A percentile compares a stretch with the other conserved stretches of the same genome.
Evolutionary conservation across 768 basidiomycete species (phyloP).

Genomic region (Leccinum imitatum): DNA sequence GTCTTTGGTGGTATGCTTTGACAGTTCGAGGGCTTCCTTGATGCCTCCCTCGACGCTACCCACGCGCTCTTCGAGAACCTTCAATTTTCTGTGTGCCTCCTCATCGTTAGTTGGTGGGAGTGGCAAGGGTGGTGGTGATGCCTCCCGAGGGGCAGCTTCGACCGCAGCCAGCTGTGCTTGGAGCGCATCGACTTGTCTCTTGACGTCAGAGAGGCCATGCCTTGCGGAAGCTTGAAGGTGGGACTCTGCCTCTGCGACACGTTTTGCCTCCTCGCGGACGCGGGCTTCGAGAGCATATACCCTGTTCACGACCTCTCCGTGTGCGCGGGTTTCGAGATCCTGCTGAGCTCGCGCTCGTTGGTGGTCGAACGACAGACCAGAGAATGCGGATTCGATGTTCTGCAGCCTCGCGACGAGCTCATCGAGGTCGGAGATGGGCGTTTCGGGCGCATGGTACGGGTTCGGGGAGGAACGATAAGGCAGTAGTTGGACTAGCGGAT

Average conservation of each 20-base stretch:
- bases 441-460: constrained; percentile 53
- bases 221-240: constrained; percentile 44
- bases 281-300: constrained; percentile 58
- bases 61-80: constrained; percentile 60
- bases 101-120: constrained; percentile 43
- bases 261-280: constrained; percentile 45
- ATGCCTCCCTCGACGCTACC: constrained; percentile 60
- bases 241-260: constrained; percentile 53
- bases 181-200: constrained; percentile 55
- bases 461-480: constrained; percentile 32
- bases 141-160: constrained; percentile 23
- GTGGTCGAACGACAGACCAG: constrained; percentile 55
- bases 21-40: constrained; percentile 69
- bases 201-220: constrained; percentile 47
- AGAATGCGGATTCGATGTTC: constrained; percentile 61
- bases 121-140: constrained; percentile 15
- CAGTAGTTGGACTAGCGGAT: constrained; percentile 34
- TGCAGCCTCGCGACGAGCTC: constrained; percentile 65
- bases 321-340: constrained; percentile 51
- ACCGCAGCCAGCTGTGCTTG: constrained; percentile 41
- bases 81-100: constrained; percentile 54
- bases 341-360: constrained; percentile 50
- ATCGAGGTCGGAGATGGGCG: constrained; percentile 62
- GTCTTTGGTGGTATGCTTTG: constrained; percentile 49
- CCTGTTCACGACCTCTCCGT: constrained; percentile 52